A percentile compares a stretch with the other conserved stretches of the same genome.
Conservation (phyloP, 2,329 filamentous ascomycete genomes). For the Colletotrichum euphorbiae region DNA sequence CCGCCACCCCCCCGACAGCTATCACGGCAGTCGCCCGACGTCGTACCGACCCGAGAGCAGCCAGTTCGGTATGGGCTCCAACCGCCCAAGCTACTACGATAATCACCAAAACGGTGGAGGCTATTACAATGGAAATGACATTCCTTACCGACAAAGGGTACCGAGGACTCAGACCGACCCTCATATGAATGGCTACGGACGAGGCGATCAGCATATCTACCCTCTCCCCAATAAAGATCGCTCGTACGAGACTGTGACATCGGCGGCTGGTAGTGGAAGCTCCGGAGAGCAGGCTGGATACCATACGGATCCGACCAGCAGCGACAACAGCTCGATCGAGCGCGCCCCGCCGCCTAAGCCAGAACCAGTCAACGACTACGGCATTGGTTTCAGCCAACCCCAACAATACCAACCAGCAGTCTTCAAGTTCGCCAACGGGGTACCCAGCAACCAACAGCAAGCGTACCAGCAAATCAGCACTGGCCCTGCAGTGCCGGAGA, state of each 20-base stretch:
- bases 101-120: slow-evolving; percentile 46
- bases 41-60: slow-evolving; percentile 55
- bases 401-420: slow-evolving; percentile 55
- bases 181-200: slow-evolving; percentile 53
- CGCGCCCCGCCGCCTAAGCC: slow-evolving; percentile 68
- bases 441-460: slow-evolving; percentile 16
- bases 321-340: slow-evolving; percentile 92
- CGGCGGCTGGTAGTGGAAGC: slow-evolving; percentile 78
- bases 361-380: slow-evolving; percentile 72
- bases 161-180: slow-evolving; percentile 62
- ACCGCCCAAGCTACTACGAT: slow-evolving; percentile 58
- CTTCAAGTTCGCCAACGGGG: slow-evolving; percentile 46
- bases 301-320: slow-evolving; percentile 86
- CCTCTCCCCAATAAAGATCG: slow-evolving; percentile 74
- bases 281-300: slow-evolving; percentile 81
- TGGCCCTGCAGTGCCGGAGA: slow-evolving; percentile 14
- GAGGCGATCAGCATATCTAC: slow-evolving; percentile 59
- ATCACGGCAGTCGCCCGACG: slow-evolving; percentile 59
- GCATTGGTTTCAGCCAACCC: slow-evolving; percentile 66
- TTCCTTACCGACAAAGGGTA: slow-evolving; percentile 47
- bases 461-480: slow-evolving; percentile 18
- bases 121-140: slow-evolving; percentile 47
- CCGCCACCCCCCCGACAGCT: slow-evolving; percentile 64
- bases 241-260: slow-evolving; percentile 89
- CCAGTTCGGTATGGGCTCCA: slow-evolving; percentile 53